Percentiles rank a stretch among this genome's conserved stretches.
These are phyloP conservation scores for Chlorella sp. DNA, from an alignment of 139 green algal genomes.

Conservation along the genomic window DNA sequence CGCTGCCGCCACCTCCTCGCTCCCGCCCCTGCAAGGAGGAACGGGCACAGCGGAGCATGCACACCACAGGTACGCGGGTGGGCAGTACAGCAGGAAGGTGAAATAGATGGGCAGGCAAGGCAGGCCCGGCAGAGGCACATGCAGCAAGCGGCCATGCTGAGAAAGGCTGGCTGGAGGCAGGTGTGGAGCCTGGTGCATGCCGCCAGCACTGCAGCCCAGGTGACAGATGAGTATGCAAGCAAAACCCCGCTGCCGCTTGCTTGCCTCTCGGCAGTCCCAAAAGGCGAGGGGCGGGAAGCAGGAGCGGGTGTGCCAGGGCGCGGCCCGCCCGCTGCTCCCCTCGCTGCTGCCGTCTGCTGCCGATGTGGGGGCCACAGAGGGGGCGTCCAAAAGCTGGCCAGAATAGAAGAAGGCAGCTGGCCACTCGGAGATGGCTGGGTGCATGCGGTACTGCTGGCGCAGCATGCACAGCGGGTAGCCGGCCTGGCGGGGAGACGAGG, in stretches of 20 bases:
- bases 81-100: neutral
- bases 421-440: conserved; percentile 76
- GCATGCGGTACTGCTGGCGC: conserved; percentile 95
- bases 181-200: neutral
- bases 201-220: neutral
- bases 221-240: neutral
- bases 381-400: conserved; percentile 52
- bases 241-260: neutral
- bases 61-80: neutral
- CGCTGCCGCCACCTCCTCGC: conserved; percentile 40
- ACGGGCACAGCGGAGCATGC: neutral
- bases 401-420: conserved; percentile 71
- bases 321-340: conserved; percentile 9
- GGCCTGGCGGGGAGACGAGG: conserved; percentile 47
- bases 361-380: conserved; percentile 36
- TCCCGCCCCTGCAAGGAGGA: conserved; percentile 57
- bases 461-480: conserved; percentile 76
- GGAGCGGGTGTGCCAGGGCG: conserved; percentile 59
- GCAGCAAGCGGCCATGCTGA: no score
- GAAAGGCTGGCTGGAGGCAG: no score
- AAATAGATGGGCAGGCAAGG: no score
- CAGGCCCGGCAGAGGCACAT: no score
- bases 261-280: conserved; percentile 49
- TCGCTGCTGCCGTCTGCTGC: conserved; percentile 10
- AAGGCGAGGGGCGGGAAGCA: conserved; percentile 49